A percentile compares a stretch with the other conserved stretches of the same genome.
These are phyloP conservation scores for Psilocybe sp. DNA, from an alignment of 768 basidiomycete species.

Conservation along the genomic window DNA sequence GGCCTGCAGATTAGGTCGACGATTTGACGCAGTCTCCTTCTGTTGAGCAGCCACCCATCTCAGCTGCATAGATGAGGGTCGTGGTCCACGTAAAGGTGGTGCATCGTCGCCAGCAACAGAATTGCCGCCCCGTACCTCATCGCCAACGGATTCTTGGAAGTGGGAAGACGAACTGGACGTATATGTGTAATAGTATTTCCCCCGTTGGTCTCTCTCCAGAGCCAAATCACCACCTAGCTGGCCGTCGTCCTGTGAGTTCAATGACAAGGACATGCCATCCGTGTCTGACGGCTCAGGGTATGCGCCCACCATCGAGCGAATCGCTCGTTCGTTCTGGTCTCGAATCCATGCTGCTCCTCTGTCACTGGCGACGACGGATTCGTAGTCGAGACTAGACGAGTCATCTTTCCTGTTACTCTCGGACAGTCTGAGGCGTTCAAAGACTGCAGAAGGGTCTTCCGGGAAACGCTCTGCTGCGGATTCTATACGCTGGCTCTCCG, in stretches of 20 bases:
- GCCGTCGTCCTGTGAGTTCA: conserved; percentile 33
- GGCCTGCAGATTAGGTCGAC: conserved; percentile 21
- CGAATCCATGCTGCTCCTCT: conserved; percentile 79
- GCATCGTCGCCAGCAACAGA: conserved; percentile 22
- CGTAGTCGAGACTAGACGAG: conserved; percentile 38
- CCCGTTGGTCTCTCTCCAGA: conserved; percentile 62
- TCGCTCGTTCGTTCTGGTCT: conserved; percentile 72
- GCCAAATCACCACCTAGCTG: conserved; percentile 58
- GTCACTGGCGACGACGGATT: conserved; percentile 50
- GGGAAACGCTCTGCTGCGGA: conserved; percentile 29
- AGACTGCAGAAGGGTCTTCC: conserved; percentile 44
- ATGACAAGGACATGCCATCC: conserved; percentile 44
- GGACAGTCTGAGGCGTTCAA: conserved; percentile 53
- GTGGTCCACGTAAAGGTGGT: conserved; percentile 30
- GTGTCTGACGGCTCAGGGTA: conserved; percentile 57
- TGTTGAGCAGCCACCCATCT: conserved; percentile 58
- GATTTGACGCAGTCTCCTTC: conserved; percentile 28
- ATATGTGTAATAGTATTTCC: conserved; percentile 79
- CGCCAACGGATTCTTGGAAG: conserved; percentile 51
- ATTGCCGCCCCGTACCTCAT: conserved; percentile 36
- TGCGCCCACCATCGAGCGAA: conserved; percentile 58
- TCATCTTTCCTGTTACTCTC: conserved; percentile 39
- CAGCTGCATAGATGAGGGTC: conserved; percentile 68
- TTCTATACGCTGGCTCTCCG: conserved; percentile 11
- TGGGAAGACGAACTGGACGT: conserved; percentile 51